These are phyloP conservation scores for Russula foetens DNA, from an alignment of 768 basidiomycete species.

Conservation along the genomic window DNA sequence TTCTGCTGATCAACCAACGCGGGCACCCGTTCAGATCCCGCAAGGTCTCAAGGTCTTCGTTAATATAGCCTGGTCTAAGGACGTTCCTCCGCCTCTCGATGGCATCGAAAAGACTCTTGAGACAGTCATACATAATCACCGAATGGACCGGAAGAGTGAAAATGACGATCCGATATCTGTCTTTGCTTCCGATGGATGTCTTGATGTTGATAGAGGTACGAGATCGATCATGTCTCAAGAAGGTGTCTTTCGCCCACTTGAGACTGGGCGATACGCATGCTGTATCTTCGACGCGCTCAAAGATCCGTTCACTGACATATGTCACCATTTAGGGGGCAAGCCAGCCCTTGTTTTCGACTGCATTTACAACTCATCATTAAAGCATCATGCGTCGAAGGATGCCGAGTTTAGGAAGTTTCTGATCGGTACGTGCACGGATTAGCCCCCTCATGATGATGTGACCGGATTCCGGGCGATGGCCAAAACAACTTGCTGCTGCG, in stretches of 20 bases:
- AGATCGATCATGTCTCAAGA: too few relatives aligned
- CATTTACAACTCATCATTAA: constrained; percentile 51
- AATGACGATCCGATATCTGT: constrained; percentile 56
- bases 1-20: constrained; percentile 26
- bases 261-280: background rate
- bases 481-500: background rate
- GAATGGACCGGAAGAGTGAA: constrained; percentile 31
- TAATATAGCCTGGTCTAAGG: constrained; percentile 62
- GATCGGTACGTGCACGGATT: constrained; percentile 45
- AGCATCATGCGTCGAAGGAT: constrained; percentile 50
- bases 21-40: constrained; percentile 30
- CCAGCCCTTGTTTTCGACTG: constrained; percentile 67
- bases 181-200: constrained; percentile 54
- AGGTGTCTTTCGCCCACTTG: background rate
- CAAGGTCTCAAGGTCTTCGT: constrained; percentile 59
- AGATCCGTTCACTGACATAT: background rate
- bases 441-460: background rate
- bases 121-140: constrained; percentile 42
- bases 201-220: constrained; percentile 64
- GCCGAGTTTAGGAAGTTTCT: constrained; percentile 61
- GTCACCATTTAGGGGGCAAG: constrained; percentile 48
- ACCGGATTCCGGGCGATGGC: background rate
- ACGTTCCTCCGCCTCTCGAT: constrained; percentile 63
- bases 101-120: constrained; percentile 49
- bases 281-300: background rate